phyloP scores from a whole-genome alignment of 108 stramenopile genomes.

The Cylindrotheca fusiformis region DNA sequence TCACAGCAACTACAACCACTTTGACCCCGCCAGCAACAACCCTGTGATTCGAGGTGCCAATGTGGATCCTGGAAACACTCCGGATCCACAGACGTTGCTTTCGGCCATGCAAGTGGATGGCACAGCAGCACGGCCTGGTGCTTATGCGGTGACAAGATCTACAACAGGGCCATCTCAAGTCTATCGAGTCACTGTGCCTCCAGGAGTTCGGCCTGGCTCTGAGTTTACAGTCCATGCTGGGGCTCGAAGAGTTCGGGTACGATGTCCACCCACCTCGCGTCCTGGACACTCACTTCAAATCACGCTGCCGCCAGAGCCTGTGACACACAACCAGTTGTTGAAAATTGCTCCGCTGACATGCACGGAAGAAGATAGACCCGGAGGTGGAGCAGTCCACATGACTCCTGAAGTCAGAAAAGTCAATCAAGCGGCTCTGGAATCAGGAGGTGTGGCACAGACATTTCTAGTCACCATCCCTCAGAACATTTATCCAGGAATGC shows the following conservation, averaged over 20 bases:
- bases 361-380: slow-evolving; percentile 27
- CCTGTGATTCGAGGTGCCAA: slow-evolving; percentile 13
- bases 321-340: slow-evolving; percentile 34
- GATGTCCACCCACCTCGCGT: slow-evolving; percentile 68
- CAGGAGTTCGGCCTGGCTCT: slow-evolving; percentile 57
- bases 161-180: slow-evolving; percentile 65
- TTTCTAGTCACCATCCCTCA: slow-evolving; percentile 83
- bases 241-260: slow-evolving; percentile 61
- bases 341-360: slow-evolving; percentile 66
- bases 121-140: slow-evolving; percentile 50
- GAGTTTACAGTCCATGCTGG: slow-evolving; percentile 82
- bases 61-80: background rate
- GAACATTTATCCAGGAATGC: slow-evolving; percentile 73
- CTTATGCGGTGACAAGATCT: slow-evolving; percentile 57
- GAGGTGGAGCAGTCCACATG: slow-evolving; percentile 67
- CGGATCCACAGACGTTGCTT: background rate
- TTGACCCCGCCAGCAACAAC: background rate
- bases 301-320: slow-evolving; percentile 75
- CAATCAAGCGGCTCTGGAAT: slow-evolving; percentile 36
- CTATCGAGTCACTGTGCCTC: slow-evolving; percentile 80
- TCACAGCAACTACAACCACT: no score
- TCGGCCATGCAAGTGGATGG: no score
- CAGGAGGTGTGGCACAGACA: slow-evolving; percentile 54
- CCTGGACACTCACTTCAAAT: slow-evolving; percentile 83
- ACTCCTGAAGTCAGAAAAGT: slow-evolving; percentile 46